These are phyloP conservation scores for Cucurbita ficifolia DNA, from an alignment of 306 rosid genomes.

Conservation along the genomic window DNA sequence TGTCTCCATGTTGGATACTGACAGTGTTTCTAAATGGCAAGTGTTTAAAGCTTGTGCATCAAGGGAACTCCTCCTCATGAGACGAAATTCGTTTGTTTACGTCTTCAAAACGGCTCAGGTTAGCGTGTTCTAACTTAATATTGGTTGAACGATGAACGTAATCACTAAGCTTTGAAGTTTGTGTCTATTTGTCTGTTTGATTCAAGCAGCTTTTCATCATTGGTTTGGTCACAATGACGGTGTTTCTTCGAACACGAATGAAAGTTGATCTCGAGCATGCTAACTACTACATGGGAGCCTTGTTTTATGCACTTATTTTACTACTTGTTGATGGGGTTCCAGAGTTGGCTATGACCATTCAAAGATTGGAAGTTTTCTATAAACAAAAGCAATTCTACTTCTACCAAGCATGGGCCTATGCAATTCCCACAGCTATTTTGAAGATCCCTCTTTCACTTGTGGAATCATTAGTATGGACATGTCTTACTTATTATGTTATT, in stretches of 20 bases:
- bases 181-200: no score
- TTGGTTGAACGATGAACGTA: no score
- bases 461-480: slow-evolving; percentile 30
- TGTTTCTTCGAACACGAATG: slow-evolving; percentile 27
- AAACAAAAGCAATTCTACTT: slow-evolving; percentile 25
- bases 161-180: no score
- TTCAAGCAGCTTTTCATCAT: slow-evolving; percentile 14
- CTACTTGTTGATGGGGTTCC: slow-evolving; percentile 28
- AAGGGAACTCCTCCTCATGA: slow-evolving; percentile 35
- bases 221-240: slow-evolving; percentile 31
- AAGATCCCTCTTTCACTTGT: slow-evolving; percentile 31
- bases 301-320: slow-evolving; percentile 18
- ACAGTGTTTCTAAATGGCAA: slow-evolving; percentile 19
- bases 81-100: slow-evolving; percentile 20
- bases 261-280: slow-evolving; percentile 17
- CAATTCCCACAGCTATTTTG: slow-evolving; percentile 26
- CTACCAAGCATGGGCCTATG: slow-evolving; percentile 45
- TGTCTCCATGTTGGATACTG: no score
- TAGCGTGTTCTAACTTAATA: background rate
- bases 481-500: slow-evolving; percentile 35
- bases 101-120: slow-evolving; percentile 32
- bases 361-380: slow-evolving; percentile 28
- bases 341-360: slow-evolving; percentile 29
- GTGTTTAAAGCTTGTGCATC: slow-evolving; percentile 27
- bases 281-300: slow-evolving; percentile 27